These are phyloP conservation scores for Aspergillus neoniger DNA, from an alignment of 2,329 filamentous ascomycete genomes.

Conservation along the genomic window DNA sequence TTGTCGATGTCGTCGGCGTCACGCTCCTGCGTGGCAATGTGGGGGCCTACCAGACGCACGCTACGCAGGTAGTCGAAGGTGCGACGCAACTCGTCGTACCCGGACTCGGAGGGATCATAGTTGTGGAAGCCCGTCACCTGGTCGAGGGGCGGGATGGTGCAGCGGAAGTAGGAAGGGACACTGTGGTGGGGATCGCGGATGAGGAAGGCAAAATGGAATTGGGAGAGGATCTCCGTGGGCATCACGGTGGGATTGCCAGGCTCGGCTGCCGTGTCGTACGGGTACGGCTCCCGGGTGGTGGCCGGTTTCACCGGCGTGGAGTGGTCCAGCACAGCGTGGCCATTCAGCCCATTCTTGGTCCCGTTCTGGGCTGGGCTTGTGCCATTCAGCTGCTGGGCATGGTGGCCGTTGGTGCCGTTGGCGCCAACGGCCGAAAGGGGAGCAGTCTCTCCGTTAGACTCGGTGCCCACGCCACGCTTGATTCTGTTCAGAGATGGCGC, in stretches of 20 bases:
- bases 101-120: slow-evolving; percentile 85
- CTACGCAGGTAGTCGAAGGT: slow-evolving; percentile 81
- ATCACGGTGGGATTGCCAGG: slow-evolving; percentile 81
- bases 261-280: slow-evolving; percentile 62
- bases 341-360: slow-evolving; percentile 12
- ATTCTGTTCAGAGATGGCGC: slow-evolving; percentile 71
- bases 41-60: slow-evolving; percentile 69
- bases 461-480: slow-evolving; percentile 60
- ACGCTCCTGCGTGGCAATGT: slow-evolving; percentile 52
- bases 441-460: slow-evolving; percentile 18
- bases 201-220: slow-evolving; percentile 93
- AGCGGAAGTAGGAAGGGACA: slow-evolving; percentile 92
- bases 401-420: slow-evolving; percentile 22
- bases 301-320: neutral
- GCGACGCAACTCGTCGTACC: slow-evolving; percentile 82
- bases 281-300: slow-evolving; percentile 48
- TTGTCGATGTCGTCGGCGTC: slow-evolving; percentile 35
- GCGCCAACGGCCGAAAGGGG: slow-evolving; percentile 12
- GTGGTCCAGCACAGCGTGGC: slow-evolving; percentile 3
- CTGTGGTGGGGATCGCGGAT: slow-evolving; percentile 92
- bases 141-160: slow-evolving; percentile 84
- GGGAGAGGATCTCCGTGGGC: slow-evolving; percentile 69
- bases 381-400: slow-evolving; percentile 23
- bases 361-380: slow-evolving; percentile 19
- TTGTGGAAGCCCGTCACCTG: slow-evolving; percentile 79